Percentiles rank a stretch among this genome's conserved stretches.
Conservation (phyloP, 2,329 filamentous ascomycete genomes). For the Colletotrichum cuscutae region DNA sequence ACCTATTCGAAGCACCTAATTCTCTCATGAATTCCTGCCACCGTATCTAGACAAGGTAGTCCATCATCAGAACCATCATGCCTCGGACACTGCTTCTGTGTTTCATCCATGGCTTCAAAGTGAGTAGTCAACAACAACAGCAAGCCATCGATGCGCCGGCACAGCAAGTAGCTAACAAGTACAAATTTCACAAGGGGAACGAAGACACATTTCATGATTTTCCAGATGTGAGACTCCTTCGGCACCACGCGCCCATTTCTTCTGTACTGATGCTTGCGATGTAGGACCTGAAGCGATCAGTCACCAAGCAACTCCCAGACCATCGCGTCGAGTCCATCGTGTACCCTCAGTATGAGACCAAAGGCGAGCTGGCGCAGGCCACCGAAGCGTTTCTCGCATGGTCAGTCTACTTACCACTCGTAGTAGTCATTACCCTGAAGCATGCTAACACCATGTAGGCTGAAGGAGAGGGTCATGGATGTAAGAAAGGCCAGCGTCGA, state of each 20-base stretch:
- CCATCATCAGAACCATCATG: slow-evolving; percentile 43
- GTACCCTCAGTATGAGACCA: slow-evolving; percentile 79
- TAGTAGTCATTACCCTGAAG: too few species aligned
- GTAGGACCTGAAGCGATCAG: slow-evolving; percentile 66
- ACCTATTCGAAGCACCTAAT: neutral
- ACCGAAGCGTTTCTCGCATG: slow-evolving; percentile 58
- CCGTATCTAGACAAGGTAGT: neutral
- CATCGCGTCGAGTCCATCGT: slow-evolving; percentile 70
- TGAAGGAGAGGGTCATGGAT: slow-evolving; percentile 84
- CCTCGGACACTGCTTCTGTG: slow-evolving; percentile 72
- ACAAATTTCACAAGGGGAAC: slow-evolving; percentile 58
- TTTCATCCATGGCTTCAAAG: slow-evolving; percentile 82
- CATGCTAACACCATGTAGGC: slow-evolving; percentile 55
- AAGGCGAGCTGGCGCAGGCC: slow-evolving; percentile 69
- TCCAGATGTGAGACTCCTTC: slow-evolving; percentile 54
- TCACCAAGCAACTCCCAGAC: slow-evolving; percentile 68
- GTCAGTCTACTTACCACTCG: slow-evolving; percentile 40
- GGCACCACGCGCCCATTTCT: neutral
- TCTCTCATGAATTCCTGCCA: neutral
- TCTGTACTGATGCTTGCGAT: neutral
- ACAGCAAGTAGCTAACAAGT: neutral
- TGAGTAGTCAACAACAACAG: slow-evolving; percentile 36
- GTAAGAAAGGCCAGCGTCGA: slow-evolving; percentile 75
- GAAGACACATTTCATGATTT: slow-evolving; percentile 77
- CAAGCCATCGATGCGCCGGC: neutral